Conservation (phyloP, 2,329 filamentous ascomycete genomes). For the Aspergillus fumigatus region DNA sequence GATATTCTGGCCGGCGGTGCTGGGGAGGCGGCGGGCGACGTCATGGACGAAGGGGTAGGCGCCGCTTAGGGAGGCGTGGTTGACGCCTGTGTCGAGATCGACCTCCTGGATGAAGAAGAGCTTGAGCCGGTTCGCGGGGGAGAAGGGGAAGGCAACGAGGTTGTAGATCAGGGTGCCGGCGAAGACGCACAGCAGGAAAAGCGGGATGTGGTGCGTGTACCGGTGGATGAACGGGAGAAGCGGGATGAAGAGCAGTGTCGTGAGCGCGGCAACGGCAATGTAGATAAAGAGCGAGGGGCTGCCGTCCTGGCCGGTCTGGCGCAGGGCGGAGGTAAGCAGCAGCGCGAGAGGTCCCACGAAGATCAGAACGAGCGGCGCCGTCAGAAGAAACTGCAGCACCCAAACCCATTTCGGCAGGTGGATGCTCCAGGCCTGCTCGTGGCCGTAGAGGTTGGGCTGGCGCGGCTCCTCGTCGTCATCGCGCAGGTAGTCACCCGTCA, state of each 20-base stretch:
- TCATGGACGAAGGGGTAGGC: slow-evolving; percentile 62
- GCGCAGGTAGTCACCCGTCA: slow-evolving; percentile 25
- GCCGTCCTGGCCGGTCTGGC: slow-evolving; percentile 83
- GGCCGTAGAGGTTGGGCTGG: slow-evolving; percentile 50
- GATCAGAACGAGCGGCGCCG: slow-evolving; percentile 73
- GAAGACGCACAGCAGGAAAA: slow-evolving; percentile 70
- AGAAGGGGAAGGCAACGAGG: slow-evolving; percentile 83
- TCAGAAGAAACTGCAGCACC: slow-evolving; percentile 76
- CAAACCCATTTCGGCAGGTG: slow-evolving; percentile 78
- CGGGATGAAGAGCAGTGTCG: slow-evolving; percentile 69
- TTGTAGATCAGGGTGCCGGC: slow-evolving; percentile 78
- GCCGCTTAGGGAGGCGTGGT: slow-evolving; percentile 65
- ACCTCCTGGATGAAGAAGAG: slow-evolving; percentile 80
- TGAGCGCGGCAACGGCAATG: slow-evolving; percentile 62
- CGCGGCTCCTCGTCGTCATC: slow-evolving; percentile 24
- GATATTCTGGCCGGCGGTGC: slow-evolving; percentile 59
- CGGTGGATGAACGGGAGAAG: slow-evolving; percentile 81
- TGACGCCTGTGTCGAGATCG: slow-evolving; percentile 68
- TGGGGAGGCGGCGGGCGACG: slow-evolving; percentile 67
- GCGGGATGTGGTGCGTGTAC: slow-evolving; percentile 74
- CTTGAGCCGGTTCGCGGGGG: slow-evolving; percentile 72
- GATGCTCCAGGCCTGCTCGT: slow-evolving; percentile 83
- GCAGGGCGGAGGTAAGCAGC: slow-evolving; percentile 64
- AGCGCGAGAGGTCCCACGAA: slow-evolving; percentile 73
- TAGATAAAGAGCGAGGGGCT: slow-evolving; percentile 68